phyloP scores from a whole-genome alignment of 306 rosid genomes.

The Ziziphus jujuba region DNA sequence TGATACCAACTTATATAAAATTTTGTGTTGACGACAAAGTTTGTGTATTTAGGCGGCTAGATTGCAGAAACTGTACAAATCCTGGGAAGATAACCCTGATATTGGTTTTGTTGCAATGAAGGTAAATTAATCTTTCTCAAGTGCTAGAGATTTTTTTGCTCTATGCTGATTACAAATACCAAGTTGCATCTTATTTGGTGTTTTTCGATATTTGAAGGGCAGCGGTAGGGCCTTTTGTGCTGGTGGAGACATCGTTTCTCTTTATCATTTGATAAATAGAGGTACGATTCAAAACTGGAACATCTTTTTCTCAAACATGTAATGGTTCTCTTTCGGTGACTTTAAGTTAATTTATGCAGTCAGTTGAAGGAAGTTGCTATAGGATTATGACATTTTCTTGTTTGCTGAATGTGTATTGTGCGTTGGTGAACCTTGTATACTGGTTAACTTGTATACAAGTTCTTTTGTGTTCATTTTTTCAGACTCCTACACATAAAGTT shows the following conservation, averaged over 20 bases:
- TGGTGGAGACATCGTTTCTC: conserved; percentile 86
- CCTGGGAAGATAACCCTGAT: conserved; percentile 78
- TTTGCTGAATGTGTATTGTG: background rate
- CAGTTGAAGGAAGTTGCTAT: background rate
- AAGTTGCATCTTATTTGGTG: conserved; percentile 12
- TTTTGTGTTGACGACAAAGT: background rate
- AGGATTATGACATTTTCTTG: background rate
- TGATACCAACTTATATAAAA: background rate
- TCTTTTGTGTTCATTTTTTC: too few species aligned
- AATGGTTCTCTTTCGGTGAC: too few species aligned
- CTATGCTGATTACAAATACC: background rate
- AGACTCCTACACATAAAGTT: background rate
- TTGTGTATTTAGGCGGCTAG: conserved; percentile 48
- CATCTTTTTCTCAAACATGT: too few species aligned
- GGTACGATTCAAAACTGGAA: conserved; percentile 29
- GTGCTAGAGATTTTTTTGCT: background rate
- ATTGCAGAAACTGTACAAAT: conserved; percentile 54
- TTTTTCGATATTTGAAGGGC: conserved; percentile 54
- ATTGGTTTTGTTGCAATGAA: conserved; percentile 73
- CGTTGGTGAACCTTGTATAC: too few species aligned
- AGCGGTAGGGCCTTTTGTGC: conserved; percentile 85
- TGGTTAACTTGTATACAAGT: too few species aligned
- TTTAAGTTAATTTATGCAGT: background rate
- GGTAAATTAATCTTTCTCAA: conserved; percentile 34
- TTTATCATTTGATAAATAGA: conserved; percentile 52